These are phyloP conservation scores for Scutellaria barbata DNA, from an alignment of 257 asterid species.

Conservation along the genomic window DNA sequence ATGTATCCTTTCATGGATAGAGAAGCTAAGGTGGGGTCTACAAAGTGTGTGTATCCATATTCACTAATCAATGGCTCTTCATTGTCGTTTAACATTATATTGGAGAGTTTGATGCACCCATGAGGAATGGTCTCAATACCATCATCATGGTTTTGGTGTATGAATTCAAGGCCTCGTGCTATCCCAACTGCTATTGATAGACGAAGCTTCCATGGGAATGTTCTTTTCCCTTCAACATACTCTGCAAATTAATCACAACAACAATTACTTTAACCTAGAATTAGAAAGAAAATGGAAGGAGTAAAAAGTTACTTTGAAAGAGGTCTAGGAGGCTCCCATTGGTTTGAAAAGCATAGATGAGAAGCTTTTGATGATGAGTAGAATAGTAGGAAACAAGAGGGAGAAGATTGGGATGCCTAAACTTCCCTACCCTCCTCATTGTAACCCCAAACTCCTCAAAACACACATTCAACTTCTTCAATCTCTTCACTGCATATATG, in stretches of 20 bases:
- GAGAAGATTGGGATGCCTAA: constrained; percentile 55
- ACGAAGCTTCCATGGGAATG: constrained; percentile 51
- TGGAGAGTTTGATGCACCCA: constrained; percentile 56
- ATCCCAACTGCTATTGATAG: constrained; percentile 52
- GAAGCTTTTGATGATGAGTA: constrained; percentile 44
- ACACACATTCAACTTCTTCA: constrained; percentile 41
- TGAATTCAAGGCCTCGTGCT: constrained; percentile 46
- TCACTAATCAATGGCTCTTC: constrained; percentile 33
- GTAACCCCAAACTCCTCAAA: constrained; percentile 44
- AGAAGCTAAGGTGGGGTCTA: constrained; percentile 12
- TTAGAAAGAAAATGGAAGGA: not conserved
- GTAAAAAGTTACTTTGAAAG: constrained; percentile 39
- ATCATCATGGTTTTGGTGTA: constrained; percentile 25
- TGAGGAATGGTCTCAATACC: constrained; percentile 42
- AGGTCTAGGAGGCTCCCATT: constrained; percentile 52
- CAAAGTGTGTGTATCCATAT: constrained; percentile 23
- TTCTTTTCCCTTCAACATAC: constrained; percentile 39
- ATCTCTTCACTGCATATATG: constrained; percentile 51
- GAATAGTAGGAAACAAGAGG: constrained; percentile 51
- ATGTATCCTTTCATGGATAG: constrained; percentile 30
- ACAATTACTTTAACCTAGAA: too few species aligned
- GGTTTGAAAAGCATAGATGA: constrained; percentile 47
- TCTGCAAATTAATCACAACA: constrained; percentile 29
- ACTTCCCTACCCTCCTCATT: constrained; percentile 47
- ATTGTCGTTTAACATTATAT: constrained; percentile 44